phyloP scores from a whole-genome alignment of 257 asterid genomes.

The Henckelia pumila region DNA sequence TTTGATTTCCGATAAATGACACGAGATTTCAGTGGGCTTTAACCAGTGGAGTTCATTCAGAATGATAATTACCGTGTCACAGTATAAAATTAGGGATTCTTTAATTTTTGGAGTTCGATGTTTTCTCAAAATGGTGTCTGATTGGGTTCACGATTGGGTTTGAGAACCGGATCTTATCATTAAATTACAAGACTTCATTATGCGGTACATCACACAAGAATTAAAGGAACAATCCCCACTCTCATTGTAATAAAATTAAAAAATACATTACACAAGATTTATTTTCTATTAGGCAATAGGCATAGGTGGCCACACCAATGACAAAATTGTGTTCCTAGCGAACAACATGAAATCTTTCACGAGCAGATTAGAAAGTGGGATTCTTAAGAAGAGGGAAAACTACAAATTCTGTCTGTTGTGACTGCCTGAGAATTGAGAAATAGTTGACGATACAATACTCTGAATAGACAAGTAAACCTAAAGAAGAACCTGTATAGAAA shows the following conservation, averaged over 20 bases:
- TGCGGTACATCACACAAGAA: not conserved
- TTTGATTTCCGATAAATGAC: not conserved
- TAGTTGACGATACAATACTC: constrained; percentile 22
- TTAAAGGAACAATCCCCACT: too few species aligned
- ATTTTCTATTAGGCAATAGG: not conserved
- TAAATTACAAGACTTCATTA: not conserved
- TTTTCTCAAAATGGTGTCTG: not conserved
- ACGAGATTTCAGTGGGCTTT: not conserved
- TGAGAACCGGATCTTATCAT: too few species aligned
- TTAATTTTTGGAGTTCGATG: not conserved
- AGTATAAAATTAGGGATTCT: too few species aligned
- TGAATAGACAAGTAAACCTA: constrained; percentile 25
- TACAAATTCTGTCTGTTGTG: not conserved
- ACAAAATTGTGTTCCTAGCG: not conserved
- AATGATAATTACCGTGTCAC: too few species aligned
- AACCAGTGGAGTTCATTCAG: not conserved
- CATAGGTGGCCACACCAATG: not conserved
- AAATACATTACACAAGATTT: not conserved
- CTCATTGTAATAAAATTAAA: not conserved
- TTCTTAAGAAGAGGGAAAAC: not conserved
- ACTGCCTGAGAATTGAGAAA: not conserved
- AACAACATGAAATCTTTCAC: not conserved
- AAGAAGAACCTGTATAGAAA: constrained; percentile 31
- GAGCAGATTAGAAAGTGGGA: not conserved
- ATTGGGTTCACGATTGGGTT: not conserved